Base-by-base conservation (phyloP, 2,329 filamentous ascomycete genomes). In the Sporothrix sp. region DNA sequence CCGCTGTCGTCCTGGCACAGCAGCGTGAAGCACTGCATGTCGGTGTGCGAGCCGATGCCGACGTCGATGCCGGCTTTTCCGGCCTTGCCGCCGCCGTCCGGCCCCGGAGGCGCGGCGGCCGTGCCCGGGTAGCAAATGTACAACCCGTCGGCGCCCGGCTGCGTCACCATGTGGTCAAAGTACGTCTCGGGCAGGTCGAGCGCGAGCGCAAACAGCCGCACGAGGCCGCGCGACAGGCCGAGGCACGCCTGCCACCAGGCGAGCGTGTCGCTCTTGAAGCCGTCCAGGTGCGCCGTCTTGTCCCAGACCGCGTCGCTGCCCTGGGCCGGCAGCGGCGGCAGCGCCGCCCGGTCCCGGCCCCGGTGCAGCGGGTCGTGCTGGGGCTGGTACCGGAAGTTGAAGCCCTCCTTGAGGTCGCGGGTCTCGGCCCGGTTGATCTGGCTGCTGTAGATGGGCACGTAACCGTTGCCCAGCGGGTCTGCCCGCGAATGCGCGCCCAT, bases 1-100 rank as follows among this genome's bases (percentile, higher is more conserved):
- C 56, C 56, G 13, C 53, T 52, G 4, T 39, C 35, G 32, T 58
- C 56, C 6, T 58, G 56, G 32, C 44, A 50, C 9, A 58, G 52
- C 13, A 58, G 52, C 1, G 56, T 58, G 21, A 58, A 57, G 52
- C 54, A 68, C 56, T 74, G 68, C 16, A 74, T 63, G 53, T 75
- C 68, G 0, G 68, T 71, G 54, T 74, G 72, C 2, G 68, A 68
- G 7, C 71, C 71, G 1, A 74, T 61, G 0, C 71, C 70, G 8
- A 71, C 65, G n/a, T 68, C 66, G 0, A 45, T 23, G 21, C 23
- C 43, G n/a, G n/a, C 11, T 4, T 40, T 55, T 10, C 57, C 53
- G 25, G 40, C 3, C 10, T 27, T 9, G 16, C 28, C 13, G 14
- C 7, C 1, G 10, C 2, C 27, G 11, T 20, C 23, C 23, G 9